These are phyloP conservation scores for Gracilaria domingensis DNA, from an alignment of 23 red algal genomes.

Conservation along the genomic window DNA sequence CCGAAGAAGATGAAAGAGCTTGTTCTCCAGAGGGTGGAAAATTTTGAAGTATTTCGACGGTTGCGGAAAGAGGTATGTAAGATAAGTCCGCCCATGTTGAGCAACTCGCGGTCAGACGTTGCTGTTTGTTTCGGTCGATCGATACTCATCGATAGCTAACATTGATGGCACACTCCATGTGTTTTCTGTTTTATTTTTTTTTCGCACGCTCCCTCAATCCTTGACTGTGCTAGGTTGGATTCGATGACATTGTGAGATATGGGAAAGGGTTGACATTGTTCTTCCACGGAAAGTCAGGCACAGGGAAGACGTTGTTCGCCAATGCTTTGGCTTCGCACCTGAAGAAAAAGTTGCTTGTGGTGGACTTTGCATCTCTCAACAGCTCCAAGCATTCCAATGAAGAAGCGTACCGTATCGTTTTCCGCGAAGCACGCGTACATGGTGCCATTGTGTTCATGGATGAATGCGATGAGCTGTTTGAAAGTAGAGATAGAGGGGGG, in stretches of 20 bases:
- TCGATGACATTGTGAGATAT: conserved; percentile 80
- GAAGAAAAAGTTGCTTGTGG: conserved; percentile 75
- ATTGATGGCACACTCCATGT: background rate
- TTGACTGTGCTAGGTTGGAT: conserved; percentile 39
- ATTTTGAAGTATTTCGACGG: conserved; percentile 74
- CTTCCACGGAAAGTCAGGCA: conserved; percentile 75
- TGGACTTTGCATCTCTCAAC: conserved; percentile 76
- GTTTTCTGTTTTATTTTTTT: conserved; percentile 9
- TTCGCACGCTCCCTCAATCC: too few species aligned
- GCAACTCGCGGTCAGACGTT: too few species aligned
- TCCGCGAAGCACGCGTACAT: conserved; percentile 67
- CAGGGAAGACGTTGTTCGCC: conserved; percentile 71
- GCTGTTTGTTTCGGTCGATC: conserved; percentile 10
- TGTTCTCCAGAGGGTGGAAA: conserved; percentile 60
- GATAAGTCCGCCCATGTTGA: too few species aligned
- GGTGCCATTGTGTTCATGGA: conserved; percentile 79
- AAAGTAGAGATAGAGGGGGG: conserved; percentile 60
- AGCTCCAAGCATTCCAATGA: conserved; percentile 67
- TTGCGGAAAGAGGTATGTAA: conserved; percentile 66
- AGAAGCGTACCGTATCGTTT: conserved; percentile 68
- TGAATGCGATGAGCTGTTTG: conserved; percentile 73
- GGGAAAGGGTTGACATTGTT: conserved; percentile 76
- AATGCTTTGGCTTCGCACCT: conserved; percentile 70
- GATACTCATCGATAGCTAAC: background rate
- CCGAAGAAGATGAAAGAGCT: conserved; percentile 71